Evolutionary conservation across 2,329 filamentous ascomycete genomes (phyloP), one percentile per base, ranked within the genome.

Genomic region (Huntiella decipiens): DNA sequence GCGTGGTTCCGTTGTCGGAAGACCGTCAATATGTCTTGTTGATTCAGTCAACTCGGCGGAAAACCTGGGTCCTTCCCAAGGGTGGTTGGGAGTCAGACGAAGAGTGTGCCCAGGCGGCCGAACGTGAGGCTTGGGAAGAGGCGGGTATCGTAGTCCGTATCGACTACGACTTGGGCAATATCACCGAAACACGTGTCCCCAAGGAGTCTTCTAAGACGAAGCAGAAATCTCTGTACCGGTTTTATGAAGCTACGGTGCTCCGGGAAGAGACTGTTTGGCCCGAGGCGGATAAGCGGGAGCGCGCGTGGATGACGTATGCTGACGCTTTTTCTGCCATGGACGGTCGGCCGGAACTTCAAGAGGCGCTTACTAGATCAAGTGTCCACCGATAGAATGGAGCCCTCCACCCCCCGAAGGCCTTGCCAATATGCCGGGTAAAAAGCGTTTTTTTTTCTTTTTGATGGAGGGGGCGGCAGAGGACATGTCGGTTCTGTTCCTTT

Each of bases 41-140:
- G 54, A 94, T 96, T 56, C 86, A 95, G 66, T 94, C 86, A 46
- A 88, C 83, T 44, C 76, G 84, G 53, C 79, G 86, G 56, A 84
- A 84, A 61, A 84, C 83, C 56, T 98, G 91, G 91, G 91, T 98
- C 38, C 71, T 98, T 49, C 91, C 91, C 50, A 98, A 98, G 62
- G 91, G 91, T 58, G 91, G 91, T 50, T 98, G 91, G 87, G 91
- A 98, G 63, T 80, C 77, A 32, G 91, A 98, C 62, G 91, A 98
- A 65, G 74, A 79, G 51, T 91, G 83, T 52, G 76, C 81, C 51
- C 74, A 88, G 60, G 83, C 91, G 48, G 91, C 91, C 47, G 63
- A 80, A 68, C 68, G 91, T 54, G 91, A 98, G 63, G 91, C 91
- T 51, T 96, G 91, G 91, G 91, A 96, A 66, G 91, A 96, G 66